Evolutionary conservation across 2,329 filamentous ascomycete genomes (phyloP).

Genomic region (Westerdykella aurantiaca): DNA sequence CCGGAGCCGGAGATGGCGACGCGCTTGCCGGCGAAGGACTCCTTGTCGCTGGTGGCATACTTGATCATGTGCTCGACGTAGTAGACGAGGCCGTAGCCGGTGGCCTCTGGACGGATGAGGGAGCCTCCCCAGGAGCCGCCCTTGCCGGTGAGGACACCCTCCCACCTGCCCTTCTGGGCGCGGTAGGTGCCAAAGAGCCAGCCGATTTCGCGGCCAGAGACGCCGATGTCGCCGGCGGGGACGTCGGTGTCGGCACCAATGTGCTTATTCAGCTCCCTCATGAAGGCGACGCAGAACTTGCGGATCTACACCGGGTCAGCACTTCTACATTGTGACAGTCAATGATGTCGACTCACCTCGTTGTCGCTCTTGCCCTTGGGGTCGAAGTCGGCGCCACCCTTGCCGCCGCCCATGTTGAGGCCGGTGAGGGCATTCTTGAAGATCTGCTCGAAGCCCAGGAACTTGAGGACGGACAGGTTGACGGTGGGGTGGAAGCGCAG

Average conservation of each 20-base stretch:
- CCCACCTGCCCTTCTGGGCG: slow-evolving; percentile 80
- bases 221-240: slow-evolving; percentile 94
- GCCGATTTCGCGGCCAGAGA: slow-evolving; percentile 85
- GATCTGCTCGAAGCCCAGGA: slow-evolving; percentile 98
- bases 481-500: slow-evolving; percentile 89
- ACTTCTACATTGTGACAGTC: not conserved
- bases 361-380: slow-evolving; percentile 97
- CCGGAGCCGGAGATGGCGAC: slow-evolving; percentile 95
- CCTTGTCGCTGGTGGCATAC: slow-evolving; percentile 71
- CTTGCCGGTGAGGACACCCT: slow-evolving; percentile 95
- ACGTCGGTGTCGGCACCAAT: slow-evolving; percentile 93
- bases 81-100: slow-evolving; percentile 93
- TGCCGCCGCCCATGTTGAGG: slow-evolving; percentile 91
- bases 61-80: slow-evolving; percentile 94
- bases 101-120: slow-evolving; percentile 93
- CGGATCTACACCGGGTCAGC: slow-evolving; percentile 59
- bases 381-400: slow-evolving; percentile 97
- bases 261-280: slow-evolving; percentile 91
- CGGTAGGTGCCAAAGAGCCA: slow-evolving; percentile 95
- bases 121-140: slow-evolving; percentile 87
- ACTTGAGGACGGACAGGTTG: slow-evolving; percentile 77
- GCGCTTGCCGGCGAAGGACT: slow-evolving; percentile 82
- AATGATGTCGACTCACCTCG: slow-evolving; percentile 44
- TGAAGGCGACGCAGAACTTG: slow-evolving; percentile 93
- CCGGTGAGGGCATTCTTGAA: slow-evolving; percentile 99